These are phyloP conservation scores for Podaxis mareebaensis DNA, from an alignment of 768 basidiomycete species.

Conservation along the genomic window DNA sequence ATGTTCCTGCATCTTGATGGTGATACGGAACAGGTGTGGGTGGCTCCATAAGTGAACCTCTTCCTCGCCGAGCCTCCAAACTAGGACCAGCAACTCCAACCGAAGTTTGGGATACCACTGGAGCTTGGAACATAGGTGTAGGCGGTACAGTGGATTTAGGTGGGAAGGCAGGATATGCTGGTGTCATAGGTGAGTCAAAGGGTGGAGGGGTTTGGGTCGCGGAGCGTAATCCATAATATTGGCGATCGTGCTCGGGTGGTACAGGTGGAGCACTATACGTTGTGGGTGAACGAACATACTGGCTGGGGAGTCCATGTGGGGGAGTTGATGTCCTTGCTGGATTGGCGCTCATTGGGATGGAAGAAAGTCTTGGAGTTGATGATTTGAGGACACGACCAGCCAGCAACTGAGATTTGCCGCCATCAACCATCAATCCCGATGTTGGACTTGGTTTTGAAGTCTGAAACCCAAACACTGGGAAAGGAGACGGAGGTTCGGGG, in stretches of 20 bases:
- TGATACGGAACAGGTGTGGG: constrained; percentile 56
- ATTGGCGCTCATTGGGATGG: constrained; percentile 21
- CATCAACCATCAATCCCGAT: neutral
- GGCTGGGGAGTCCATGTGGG: constrained; percentile 18
- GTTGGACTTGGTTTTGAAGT: constrained; percentile 6
- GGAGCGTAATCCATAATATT: constrained; percentile 18
- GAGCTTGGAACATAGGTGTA: constrained; percentile 56
- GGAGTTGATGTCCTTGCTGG: constrained; percentile 18
- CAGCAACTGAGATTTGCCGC: constrained; percentile 1
- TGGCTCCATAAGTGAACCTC: constrained; percentile 40
- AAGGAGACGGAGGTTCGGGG: constrained; percentile 80
- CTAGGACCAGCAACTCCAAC: constrained; percentile 49
- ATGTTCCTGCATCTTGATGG: constrained; percentile 37
- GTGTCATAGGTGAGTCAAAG: constrained; percentile 51
- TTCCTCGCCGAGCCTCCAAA: constrained; percentile 68
- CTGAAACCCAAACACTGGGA: constrained; percentile 47
- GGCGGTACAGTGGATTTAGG: constrained; percentile 45
- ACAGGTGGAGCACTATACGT: constrained; percentile 51
- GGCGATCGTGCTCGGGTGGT: constrained; percentile 20
- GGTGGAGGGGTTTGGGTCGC: constrained; percentile 16
- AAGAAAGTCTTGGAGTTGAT: constrained; percentile 8
- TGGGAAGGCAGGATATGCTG: constrained; percentile 74
- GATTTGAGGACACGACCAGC: constrained; percentile 10
- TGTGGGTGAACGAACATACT: constrained; percentile 50
- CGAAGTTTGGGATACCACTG: constrained; percentile 49